Percentiles rank a stretch among this genome's conserved stretches.
Evolutionary conservation across 768 basidiomycete genomes (phyloP).

Genomic region (Obba rivulosa): DNA sequence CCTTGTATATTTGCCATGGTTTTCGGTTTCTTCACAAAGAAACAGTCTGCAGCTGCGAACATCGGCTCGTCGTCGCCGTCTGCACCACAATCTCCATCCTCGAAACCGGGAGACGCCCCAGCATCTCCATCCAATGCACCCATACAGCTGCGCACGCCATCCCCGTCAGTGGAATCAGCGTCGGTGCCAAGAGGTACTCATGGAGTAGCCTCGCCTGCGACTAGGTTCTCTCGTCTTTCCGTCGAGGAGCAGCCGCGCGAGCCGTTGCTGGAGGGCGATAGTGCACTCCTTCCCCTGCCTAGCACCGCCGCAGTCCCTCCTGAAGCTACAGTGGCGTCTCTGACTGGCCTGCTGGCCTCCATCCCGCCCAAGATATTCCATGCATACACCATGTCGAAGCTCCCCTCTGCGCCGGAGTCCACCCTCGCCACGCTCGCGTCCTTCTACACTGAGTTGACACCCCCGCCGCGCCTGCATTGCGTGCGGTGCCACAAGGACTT

Average conservation of each 20-base stretch:
- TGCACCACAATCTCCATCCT: not conserved
- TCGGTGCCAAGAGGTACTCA: constrained; percentile 11
- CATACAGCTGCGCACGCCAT: constrained; percentile 47
- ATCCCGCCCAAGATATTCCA: constrained; percentile 67
- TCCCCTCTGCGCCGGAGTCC: constrained; percentile 32
- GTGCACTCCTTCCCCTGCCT: constrained; percentile 2
- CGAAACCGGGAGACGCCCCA: constrained; percentile 2
- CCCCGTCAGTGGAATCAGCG: constrained; percentile 41
- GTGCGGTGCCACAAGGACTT: constrained; percentile 68
- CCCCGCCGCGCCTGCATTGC: constrained; percentile 69
- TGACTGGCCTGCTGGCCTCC: constrained; percentile 48
- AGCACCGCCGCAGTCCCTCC: constrained; percentile 28
- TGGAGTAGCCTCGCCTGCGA: constrained; percentile 22
- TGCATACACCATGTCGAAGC: constrained; percentile 50
- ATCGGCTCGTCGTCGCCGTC: constrained; percentile 6
- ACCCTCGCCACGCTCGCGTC: constrained; percentile 42
- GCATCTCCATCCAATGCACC: constrained; percentile 8
- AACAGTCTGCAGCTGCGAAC: constrained; percentile 9
- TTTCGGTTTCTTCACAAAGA: constrained; percentile 22
- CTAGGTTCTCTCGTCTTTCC: constrained; percentile 17
- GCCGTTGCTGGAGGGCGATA: constrained; percentile 26
- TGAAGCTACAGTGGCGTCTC: constrained; percentile 30
- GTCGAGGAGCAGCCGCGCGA: constrained; percentile 27
- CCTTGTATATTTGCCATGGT: constrained; percentile 18
- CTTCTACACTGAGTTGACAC: constrained; percentile 59